These are phyloP conservation scores for Paspalum notatum DNA, from an alignment of 176 grass and related monocot species.

Conservation along the genomic window DNA sequence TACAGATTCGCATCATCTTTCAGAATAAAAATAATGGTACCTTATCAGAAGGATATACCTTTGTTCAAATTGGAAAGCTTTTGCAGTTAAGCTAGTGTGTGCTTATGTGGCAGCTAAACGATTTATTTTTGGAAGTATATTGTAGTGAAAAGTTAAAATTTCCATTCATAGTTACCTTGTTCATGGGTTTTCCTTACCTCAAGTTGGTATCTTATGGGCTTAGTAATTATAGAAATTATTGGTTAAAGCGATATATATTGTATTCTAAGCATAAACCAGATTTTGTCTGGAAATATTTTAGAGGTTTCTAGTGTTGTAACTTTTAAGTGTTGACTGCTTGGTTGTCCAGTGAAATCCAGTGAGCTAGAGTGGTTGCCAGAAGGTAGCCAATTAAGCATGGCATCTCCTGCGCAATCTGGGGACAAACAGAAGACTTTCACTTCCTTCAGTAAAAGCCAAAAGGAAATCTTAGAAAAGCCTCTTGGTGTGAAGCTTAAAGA, in stretches of 20 bases:
- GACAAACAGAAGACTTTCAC: constrained; percentile 74
- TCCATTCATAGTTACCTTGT: not conserved
- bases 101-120: not conserved
- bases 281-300: not conserved
- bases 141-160: not conserved
- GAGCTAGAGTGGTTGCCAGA: constrained; percentile 89
- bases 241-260: not conserved
- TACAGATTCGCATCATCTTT: constrained; percentile 17
- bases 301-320: constrained; percentile 5
- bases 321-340: constrained; percentile 27
- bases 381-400: constrained; percentile 75
- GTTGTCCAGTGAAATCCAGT: constrained; percentile 76
- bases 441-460: constrained; percentile 73
- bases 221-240: not conserved
- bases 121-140: not conserved
- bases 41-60: constrained; percentile 6
- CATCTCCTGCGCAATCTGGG: constrained; percentile 51
- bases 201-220: no score
- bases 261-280: not conserved
- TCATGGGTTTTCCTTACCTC: not conserved
- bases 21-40: not conserved
- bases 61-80: not conserved
- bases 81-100: not conserved
- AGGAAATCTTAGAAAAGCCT: constrained; percentile 49
- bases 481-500: constrained; percentile 70